These are phyloP conservation scores for Xylaria curta DNA, from an alignment of 495 filamentous ascomycete species.

Conservation along the genomic window DNA sequence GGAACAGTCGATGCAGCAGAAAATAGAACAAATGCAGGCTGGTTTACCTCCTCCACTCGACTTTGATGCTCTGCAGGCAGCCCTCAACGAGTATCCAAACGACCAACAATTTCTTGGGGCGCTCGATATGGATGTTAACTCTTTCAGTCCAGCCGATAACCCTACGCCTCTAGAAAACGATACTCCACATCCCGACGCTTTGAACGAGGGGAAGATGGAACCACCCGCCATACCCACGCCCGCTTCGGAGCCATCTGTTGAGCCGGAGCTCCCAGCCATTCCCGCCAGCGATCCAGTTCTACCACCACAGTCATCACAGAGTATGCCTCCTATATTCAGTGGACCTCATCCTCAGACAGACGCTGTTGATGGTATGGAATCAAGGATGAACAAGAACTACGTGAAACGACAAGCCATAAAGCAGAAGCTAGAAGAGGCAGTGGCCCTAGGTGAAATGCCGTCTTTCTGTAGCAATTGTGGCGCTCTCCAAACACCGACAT, in stretches of 20 bases:
- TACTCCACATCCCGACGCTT: background rate
- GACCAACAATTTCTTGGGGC: conserved; percentile 26
- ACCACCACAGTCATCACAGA: conserved; percentile 53
- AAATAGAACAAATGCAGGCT: background rate
- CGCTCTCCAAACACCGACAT: conserved; percentile 91
- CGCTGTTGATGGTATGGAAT: conserved; percentile 35
- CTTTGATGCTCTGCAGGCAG: conserved; percentile 47
- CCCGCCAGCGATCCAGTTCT: conserved; percentile 64
- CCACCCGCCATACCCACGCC: conserved; percentile 27
- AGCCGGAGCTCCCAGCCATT: conserved; percentile 49
- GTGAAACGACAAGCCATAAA: conserved; percentile 67
- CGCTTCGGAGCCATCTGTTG: conserved; percentile 20
- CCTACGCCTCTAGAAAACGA: conserved; percentile 19
- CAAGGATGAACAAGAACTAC: conserved; percentile 53
- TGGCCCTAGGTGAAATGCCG: conserved; percentile 76
- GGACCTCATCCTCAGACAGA: conserved; percentile 43
- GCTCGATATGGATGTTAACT: conserved; percentile 16
- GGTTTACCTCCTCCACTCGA: conserved; percentile 43
- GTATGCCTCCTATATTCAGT: conserved; percentile 56
- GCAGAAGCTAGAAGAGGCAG: conserved; percentile 67
- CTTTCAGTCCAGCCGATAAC: conserved; percentile 21
- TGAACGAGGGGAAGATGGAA: conserved; percentile 24
- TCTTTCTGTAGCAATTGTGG: conserved; percentile 92
- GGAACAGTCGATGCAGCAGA: conserved; percentile 16
- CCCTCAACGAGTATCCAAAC: conserved; percentile 34